These are phyloP conservation scores for Cryptococcus sp. DNA, from an alignment of 1,284 basidiomycete species.

Conservation along the genomic window DNA sequence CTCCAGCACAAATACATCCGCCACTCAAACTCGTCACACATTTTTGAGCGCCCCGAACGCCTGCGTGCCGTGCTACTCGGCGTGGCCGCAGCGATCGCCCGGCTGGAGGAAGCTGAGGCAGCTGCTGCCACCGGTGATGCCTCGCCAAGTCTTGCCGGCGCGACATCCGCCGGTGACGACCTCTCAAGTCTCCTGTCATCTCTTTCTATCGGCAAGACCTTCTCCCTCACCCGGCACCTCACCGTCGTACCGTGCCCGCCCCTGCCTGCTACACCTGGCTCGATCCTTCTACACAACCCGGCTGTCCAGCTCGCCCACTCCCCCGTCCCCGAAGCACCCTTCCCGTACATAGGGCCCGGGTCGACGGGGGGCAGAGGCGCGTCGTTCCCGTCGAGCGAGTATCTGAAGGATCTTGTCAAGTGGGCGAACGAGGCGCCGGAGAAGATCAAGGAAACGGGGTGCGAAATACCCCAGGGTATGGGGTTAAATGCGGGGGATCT, in stretches of 20 bases:
- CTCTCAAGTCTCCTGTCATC: conserved; percentile 34
- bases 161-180: conserved; percentile 17
- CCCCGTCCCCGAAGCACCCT: conserved; percentile 37
- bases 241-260: conserved; percentile 28
- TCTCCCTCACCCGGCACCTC: conserved; percentile 24
- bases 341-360: conserved; percentile 30
- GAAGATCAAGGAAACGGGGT: conserved; percentile 62
- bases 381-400: conserved; percentile 26
- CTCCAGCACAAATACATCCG: conserved; percentile 70
- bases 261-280: conserved; percentile 25
- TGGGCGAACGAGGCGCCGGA: conserved; percentile 66
- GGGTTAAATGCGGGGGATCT: conserved; percentile 69
- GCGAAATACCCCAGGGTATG: conserved; percentile 72
- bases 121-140: neutral
- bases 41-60: conserved; percentile 88
- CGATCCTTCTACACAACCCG: conserved; percentile 40
- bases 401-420: conserved; percentile 42
- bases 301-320: conserved; percentile 45
- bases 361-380: neutral
- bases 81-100: conserved; percentile 69
- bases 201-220: conserved; percentile 26
- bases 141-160: neutral
- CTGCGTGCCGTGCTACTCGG: conserved; percentile 75
- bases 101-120: conserved; percentile 57
- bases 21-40: conserved; percentile 63